Evolutionary conservation across 1,284 basidiomycete genomes (phyloP).

Genomic region (Rhodotorula sp.): DNA sequence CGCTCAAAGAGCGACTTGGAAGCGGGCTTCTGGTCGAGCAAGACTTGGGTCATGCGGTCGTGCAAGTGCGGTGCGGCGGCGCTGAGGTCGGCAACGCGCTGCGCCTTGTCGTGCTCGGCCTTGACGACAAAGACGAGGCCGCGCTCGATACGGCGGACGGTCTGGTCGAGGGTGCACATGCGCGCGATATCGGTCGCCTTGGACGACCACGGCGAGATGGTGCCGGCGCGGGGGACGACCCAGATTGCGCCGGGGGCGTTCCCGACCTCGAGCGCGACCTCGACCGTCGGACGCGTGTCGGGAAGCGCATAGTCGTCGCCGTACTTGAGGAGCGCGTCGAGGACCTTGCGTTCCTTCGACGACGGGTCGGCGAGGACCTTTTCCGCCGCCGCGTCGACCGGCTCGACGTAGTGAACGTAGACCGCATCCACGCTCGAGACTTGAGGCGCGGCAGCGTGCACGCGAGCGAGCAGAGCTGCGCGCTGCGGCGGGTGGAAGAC

Average conservation of each 20-base stretch:
- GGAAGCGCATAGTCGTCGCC: slow-evolving; percentile 70
- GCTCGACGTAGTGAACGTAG: slow-evolving; percentile 82
- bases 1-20: slow-evolving; percentile 69
- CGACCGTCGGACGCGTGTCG: slow-evolving; percentile 55
- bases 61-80: slow-evolving; percentile 71
- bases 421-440: slow-evolving; percentile 75
- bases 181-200: slow-evolving; percentile 95
- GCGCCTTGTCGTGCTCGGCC: slow-evolving; percentile 50
- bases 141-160: slow-evolving; percentile 79
- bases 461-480: slow-evolving; percentile 63
- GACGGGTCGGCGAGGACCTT: slow-evolving; percentile 55
- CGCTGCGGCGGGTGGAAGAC: slow-evolving; percentile 60
- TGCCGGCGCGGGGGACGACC: slow-evolving; percentile 67
- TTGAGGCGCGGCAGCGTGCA: slow-evolving; percentile 60
- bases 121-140: slow-evolving; percentile 72
- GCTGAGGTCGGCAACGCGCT: slow-evolving; percentile 39
- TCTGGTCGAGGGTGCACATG: slow-evolving; percentile 72
- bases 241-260: slow-evolving; percentile 56
- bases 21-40: slow-evolving; percentile 62
- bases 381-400: slow-evolving; percentile 57
- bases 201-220: slow-evolving; percentile 92
- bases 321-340: slow-evolving; percentile 79
- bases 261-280: slow-evolving; percentile 32
- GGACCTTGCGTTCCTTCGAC: slow-evolving; percentile 58
- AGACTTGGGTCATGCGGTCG: slow-evolving; percentile 93